phyloP scores from a whole-genome alignment of 192 early-diverging fungal species.

The Podila epicladia region DNA sequence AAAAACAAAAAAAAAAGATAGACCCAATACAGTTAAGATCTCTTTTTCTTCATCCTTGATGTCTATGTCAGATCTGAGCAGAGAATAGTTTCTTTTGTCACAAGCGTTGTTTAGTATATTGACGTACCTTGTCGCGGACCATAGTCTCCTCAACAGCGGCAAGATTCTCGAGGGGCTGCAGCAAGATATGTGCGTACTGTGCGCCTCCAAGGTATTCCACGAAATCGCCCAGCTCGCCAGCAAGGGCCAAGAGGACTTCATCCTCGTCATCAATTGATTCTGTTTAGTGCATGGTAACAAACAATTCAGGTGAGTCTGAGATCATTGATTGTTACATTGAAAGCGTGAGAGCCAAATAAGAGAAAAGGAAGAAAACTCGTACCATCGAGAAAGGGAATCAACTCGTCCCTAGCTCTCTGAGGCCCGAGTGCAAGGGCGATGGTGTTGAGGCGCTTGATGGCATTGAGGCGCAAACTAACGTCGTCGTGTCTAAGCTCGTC shows the following conservation, averaged over 20 bases:
- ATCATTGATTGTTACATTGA: neutral
- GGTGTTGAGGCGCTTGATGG: conserved; percentile 81
- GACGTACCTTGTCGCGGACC: conserved; percentile 93
- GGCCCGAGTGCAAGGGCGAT: conserved; percentile 95
- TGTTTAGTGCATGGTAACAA: conserved; percentile 23
- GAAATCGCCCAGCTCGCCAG: conserved; percentile 94
- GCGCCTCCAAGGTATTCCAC: conserved; percentile 93
- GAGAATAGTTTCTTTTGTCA: too few relatives aligned
- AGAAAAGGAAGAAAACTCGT: conserved; percentile 5
- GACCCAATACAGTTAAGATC: too few relatives aligned
- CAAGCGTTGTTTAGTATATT: neutral
- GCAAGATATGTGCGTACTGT: conserved; percentile 83
- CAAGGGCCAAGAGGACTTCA: conserved; percentile 93
- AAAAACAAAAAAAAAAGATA: too few relatives aligned
- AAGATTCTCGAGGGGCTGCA: conserved; percentile 94
- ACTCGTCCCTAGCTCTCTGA: conserved; percentile 93
- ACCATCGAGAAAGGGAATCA: conserved; percentile 99
- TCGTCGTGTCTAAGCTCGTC: conserved; percentile 97
- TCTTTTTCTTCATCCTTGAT: too few relatives aligned
- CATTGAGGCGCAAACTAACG: conserved; percentile 82
- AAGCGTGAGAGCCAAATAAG: neutral
- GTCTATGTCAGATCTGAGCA: too few relatives aligned
- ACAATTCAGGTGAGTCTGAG: neutral
- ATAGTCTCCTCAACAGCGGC: conserved; percentile 98
- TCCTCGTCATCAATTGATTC: conserved; percentile 99